A percentile compares a stretch with the other conserved stretches of the same genome.
phyloP scores from a whole-genome alignment of 345 rosid species.

The Rhodamnia argentea region DNA sequence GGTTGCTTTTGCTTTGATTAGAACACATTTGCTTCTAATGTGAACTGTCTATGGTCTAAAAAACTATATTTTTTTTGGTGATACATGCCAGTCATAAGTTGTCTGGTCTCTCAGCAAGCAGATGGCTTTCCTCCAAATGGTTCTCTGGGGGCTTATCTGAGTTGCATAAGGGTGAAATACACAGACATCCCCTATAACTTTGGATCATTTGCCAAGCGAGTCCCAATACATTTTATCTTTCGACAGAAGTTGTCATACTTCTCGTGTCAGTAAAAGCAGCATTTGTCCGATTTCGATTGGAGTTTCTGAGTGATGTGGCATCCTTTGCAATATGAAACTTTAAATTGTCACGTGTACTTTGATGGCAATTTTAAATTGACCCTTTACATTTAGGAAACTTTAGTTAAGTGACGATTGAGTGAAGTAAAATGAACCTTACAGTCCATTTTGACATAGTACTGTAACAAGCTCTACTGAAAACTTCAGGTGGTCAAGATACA shows the following conservation, averaged over 20 bases:
- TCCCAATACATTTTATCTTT: not conserved
- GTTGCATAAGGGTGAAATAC: not conserved
- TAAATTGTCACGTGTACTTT: not conserved
- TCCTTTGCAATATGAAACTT: not conserved
- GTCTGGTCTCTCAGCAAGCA: not conserved
- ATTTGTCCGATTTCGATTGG: not conserved
- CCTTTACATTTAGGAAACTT: not conserved
- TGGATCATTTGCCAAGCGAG: not conserved
- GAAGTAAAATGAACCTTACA: not conserved
- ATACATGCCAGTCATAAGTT: not conserved
- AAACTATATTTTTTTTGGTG: not conserved
- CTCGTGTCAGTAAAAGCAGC: not conserved
- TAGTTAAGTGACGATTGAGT: not conserved
- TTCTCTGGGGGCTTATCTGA: not conserved
- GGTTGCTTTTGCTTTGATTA: not conserved
- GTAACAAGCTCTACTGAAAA: not conserved
- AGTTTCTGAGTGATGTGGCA: not conserved
- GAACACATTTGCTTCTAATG: not conserved
- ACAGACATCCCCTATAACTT: not conserved
- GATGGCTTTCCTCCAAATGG: not conserved
- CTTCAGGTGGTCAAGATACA: not conserved
- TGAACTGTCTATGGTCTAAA: not conserved
- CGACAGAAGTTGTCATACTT: not conserved
- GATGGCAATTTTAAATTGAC: not conserved
- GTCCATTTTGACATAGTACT: not conserved